Percentiles rank a stretch among this genome's conserved stretches.
Evolutionary conservation across 2,329 filamentous ascomycete species (phyloP).

Genomic region (Hirsutella minnesotensis): DNA sequence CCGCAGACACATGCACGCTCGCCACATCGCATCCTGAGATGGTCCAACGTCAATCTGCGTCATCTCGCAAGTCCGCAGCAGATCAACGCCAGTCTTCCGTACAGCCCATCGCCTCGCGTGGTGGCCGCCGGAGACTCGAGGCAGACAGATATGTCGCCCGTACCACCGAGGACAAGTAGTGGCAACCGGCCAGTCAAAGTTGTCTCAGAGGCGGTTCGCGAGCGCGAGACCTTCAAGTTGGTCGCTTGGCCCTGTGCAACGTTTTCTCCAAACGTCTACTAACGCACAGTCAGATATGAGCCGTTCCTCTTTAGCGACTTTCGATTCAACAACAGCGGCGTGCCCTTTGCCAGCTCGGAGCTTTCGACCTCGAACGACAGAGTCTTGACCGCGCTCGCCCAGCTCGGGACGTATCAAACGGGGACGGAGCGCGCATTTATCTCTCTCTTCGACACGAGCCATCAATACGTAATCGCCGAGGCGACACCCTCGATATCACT

Average conservation of each 20-base stretch:
- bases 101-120: not conserved
- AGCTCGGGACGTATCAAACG: constrained; percentile 32
- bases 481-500: constrained; percentile 30
- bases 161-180: not conserved
- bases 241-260: not conserved
- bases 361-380: constrained; percentile 21
- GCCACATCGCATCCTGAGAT: no score
- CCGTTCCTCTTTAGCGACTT: constrained; percentile 5
- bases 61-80: no score
- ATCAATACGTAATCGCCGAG: constrained; percentile 40
- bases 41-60: no score
- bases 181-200: not conserved
- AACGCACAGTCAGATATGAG: constrained; percentile 4
- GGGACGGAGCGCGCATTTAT: constrained; percentile 30
- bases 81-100: no score
- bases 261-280: not conserved
- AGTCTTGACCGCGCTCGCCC: constrained; percentile 35
- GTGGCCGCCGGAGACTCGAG: not conserved
- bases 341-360: constrained; percentile 10
- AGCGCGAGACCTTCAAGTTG: constrained; percentile 20
- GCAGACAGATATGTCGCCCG: no score
- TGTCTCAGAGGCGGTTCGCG: constrained; percentile 13
- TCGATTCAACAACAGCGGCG: constrained; percentile 12
- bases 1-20: no score
- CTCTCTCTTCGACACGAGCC: constrained; percentile 36